Evolutionary conservation across 1,284 basidiomycete species (phyloP), one percentile per base, ranked within the genome.

Genomic region (Filobasidium uniguttulatum): DNA sequence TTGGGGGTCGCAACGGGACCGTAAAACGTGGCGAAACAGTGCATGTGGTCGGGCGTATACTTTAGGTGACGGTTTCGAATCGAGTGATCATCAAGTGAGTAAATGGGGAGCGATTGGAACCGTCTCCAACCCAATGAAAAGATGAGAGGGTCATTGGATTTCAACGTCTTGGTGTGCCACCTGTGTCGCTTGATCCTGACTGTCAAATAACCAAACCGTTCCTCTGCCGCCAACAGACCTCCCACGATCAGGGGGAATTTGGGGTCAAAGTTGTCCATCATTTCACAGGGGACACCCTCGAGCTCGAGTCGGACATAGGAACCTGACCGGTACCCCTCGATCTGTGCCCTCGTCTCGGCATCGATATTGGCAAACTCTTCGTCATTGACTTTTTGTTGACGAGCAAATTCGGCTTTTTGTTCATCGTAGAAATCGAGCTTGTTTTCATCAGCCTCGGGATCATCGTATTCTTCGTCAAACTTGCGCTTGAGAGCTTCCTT

Each of bases 41-140:
- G 94, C 89, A 94, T 96, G 63, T 99, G 93, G 69, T 98, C 94
- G 0, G 93, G 93, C 0, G 94, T 97, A 66, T 99, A 99, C 73
- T 99, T 98, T 69, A 99, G 83, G 85, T 97, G 87, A 41, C 94
- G 85, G 80, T 98, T 97, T 25, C 94, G 83, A 58, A 93, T 89
- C 3, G 84, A 87, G 61, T 94, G 88, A 66, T 99, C 93, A 67
- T 99, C 94, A 25, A 99, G 74, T 22, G 88, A 89, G 69, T 97
- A 99, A 57, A 97, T 83, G 0, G 93, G 93, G 23, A 94, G 74
- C 0, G 80, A 83, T 68, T 99, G 93, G 75, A 98, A 99, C 19
- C 93, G 77, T 46, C 94, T 74, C 93, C 93, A 99, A 8, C 93
- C 93, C 10, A 97, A 72, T 2, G 88, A 93, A 68, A 98, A 80